These are phyloP conservation scores for Mrakia hoshinonis DNA, from an alignment of 768 basidiomycete species.

Conservation along the genomic window DNA sequence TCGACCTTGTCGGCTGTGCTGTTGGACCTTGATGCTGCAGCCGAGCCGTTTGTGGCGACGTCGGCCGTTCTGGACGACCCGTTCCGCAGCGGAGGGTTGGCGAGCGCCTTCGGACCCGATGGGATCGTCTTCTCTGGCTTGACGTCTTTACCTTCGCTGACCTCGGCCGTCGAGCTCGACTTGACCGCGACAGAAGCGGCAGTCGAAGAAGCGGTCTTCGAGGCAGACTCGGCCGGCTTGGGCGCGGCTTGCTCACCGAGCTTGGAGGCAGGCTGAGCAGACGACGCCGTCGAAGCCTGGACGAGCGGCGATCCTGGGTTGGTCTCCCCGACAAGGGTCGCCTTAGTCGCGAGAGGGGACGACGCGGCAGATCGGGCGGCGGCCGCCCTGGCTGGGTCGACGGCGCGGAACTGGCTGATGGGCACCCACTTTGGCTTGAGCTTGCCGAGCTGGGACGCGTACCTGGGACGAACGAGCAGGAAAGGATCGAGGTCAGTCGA, in stretches of 20 bases:
- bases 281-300: neutral
- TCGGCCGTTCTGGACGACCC: neutral
- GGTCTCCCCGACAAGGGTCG: neutral
- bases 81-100: neutral
- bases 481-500: neutral
- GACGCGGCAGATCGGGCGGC: slow-evolving; percentile 7
- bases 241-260: neutral
- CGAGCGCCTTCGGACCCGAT: neutral
- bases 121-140: slow-evolving; percentile 5
- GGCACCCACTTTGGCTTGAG: slow-evolving; percentile 30
- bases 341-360: neutral
- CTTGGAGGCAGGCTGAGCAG: neutral
- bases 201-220: slow-evolving; percentile 8
- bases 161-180: neutral
- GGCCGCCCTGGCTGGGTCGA: neutral
- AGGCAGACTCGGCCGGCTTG: slow-evolving; percentile 9
- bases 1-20: too few relatives aligned
- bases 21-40: neutral
- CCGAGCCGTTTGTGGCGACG: neutral
- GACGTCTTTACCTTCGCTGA: slow-evolving; percentile 1
- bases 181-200: neutral
- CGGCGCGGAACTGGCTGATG: slow-evolving; percentile 8
- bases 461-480: neutral
- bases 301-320: slow-evolving; percentile 8
- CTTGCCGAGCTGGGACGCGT: slow-evolving; percentile 24